phyloP scores from a whole-genome alignment of 2,329 filamentous ascomycete genomes.

The Bipolaris gigantea region DNA sequence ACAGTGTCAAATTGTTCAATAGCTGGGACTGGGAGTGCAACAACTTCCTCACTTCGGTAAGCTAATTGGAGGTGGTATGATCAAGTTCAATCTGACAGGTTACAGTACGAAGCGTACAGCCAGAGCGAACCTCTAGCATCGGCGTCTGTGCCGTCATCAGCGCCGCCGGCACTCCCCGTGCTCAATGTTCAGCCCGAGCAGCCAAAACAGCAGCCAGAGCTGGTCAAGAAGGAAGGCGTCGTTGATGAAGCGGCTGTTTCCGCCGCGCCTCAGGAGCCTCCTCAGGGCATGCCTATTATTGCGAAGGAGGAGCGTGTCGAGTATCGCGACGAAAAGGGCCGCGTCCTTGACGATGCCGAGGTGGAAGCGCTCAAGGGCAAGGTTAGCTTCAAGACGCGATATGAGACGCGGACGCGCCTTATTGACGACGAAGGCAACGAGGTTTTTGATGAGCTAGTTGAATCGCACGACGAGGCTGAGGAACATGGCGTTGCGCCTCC shows the following conservation, averaged over 20 bases:
- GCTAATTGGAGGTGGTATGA: constrained; percentile 44
- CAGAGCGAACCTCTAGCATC: constrained; percentile 23
- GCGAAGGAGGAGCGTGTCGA: constrained; percentile 80
- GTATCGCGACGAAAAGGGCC: constrained; percentile 93
- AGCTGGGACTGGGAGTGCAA: constrained; percentile 99
- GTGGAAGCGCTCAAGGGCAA: constrained; percentile 85
- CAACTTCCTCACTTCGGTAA: constrained; percentile 83
- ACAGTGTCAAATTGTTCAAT: constrained; percentile 79
- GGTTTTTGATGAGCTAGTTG: constrained; percentile 55
- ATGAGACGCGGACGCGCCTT: constrained; percentile 89
- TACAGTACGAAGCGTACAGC: constrained; percentile 39
- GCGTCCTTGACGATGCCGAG: constrained; percentile 79
- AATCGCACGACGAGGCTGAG: constrained; percentile 37
- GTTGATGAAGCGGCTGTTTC: constrained; percentile 37
- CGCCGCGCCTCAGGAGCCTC: constrained; percentile 28
- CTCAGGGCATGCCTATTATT: constrained; percentile 42
- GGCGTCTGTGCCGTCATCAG: constrained; percentile 31
- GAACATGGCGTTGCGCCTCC: constrained; percentile 51
- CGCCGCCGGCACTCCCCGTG: constrained; percentile 21
- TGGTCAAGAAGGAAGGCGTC: constrained; percentile 25
- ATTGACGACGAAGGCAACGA: constrained; percentile 81
- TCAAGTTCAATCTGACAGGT: constrained; percentile 14
- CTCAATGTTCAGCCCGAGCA: constrained; percentile 14
- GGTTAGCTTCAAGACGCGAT: constrained; percentile 92
- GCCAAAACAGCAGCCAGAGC: constrained; percentile 9